Evolutionary conservation across 148 eudicot species (phyloP), one percentile per base, ranked within the genome.

Genomic region (Nepenthes mirabilis): DNA sequence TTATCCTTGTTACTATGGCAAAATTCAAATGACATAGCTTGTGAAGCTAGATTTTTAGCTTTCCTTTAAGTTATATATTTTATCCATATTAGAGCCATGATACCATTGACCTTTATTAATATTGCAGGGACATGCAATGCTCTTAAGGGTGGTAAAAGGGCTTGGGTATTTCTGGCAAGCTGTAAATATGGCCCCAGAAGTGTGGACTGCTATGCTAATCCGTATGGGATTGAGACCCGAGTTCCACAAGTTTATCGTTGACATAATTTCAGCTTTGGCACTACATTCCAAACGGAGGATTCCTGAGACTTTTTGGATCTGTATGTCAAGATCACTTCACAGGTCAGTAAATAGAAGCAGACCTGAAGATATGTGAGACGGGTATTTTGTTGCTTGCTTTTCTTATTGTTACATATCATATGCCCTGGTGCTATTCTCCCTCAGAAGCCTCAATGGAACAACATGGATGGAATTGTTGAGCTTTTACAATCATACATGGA

Each of bases 161-260:
- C 57, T 87, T 34, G 58, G 45, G 37, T 87, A 77, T 51, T 75
- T 91, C 48, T 66, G 75, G 74, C 79, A 81, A 9, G 93, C 97
- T 14, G 72, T 87, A 60, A 81, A 57, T 66, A 76, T 82, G 77
- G 86, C 97, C 53, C 97, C 97, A 23, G 91, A 83, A 57, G 72
- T 76, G 47, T 91, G 97, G 97, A 23, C 75, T 50, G 82, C 89
- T 1, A 84, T 90, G 97, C 75, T 80, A 36, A 73, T 86, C 33
- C 91, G 95, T 43, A 63, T 84, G 82, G 79, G 76, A 11, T 48
- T 84, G 56, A 80, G 76, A 61, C 87, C 91, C 2, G 95, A 87
- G 73, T 81, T 87, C 51, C 97, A 81, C 68, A 81, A 60, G 60
- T 87, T 90, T 63, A 36, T 75, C 59, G 60, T 74, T 6, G 91